A percentile compares a stretch with the other conserved stretches of the same genome.
phyloP scores from a whole-genome alignment of 2,329 filamentous ascomycete genomes.

The Teratosphaeria pseudoeucalypti region DNA sequence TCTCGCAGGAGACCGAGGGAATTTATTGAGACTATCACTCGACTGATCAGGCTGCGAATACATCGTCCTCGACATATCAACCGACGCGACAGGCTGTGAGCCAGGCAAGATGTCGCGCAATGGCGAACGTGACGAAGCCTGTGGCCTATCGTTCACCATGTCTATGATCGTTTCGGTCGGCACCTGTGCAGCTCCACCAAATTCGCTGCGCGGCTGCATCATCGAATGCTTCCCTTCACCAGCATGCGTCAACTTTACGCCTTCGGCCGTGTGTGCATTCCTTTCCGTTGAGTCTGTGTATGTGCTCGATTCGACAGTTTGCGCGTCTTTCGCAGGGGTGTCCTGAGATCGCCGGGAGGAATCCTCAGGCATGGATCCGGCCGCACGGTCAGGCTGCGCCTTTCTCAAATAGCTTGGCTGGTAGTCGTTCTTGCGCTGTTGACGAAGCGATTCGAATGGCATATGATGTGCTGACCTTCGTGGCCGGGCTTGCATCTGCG shows the following conservation, averaged over 20 bases:
- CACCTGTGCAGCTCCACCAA: background rate
- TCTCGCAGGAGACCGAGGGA: background rate
- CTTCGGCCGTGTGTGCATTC: background rate
- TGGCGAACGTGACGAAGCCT: constrained; percentile 10
- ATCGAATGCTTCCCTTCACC: background rate
- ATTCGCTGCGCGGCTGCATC: background rate
- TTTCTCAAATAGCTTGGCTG: background rate
- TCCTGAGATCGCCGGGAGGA: background rate
- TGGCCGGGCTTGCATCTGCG: background rate
- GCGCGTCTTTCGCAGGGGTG: background rate
- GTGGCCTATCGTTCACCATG: background rate
- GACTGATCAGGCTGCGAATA: constrained; percentile 5
- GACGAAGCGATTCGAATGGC: background rate
- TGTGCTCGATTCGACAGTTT: background rate
- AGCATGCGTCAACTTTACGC: background rate
- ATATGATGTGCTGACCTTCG: background rate
- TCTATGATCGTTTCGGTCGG: background rate
- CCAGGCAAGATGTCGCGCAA: constrained; percentile 5
- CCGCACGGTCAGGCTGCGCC: background rate
- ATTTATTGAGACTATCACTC: constrained; percentile 7
- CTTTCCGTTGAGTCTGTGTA: background rate
- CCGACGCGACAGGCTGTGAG: background rate
- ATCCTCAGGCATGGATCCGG: background rate
- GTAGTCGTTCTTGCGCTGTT: background rate
- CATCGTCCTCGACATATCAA: background rate